These are phyloP conservation scores for Schwanniomyces etchellsii DNA, from an alignment of 1,139 yeast species.

Conservation along the genomic window DNA sequence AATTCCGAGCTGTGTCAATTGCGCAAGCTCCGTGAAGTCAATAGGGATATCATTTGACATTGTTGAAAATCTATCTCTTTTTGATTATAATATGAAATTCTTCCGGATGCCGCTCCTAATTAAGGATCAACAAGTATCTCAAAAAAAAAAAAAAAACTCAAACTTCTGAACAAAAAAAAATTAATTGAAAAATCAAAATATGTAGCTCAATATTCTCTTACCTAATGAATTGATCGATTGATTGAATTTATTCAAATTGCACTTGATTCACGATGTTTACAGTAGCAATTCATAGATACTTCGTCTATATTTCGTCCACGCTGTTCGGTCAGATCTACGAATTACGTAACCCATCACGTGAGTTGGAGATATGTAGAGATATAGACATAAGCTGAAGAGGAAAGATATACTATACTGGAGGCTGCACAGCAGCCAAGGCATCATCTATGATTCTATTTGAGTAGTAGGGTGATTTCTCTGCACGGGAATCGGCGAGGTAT, in stretches of 20 bases:
- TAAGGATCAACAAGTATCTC: constrained; percentile 1
- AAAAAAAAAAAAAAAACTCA: constrained; percentile 4
- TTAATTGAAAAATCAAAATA: too few relatives aligned
- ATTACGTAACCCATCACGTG: too few relatives aligned
- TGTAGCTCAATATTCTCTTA: background rate
- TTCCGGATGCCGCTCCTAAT: background rate
- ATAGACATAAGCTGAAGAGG: background rate
- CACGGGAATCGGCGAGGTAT: constrained; percentile 19
- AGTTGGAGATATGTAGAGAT: background rate
- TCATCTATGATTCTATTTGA: constrained; percentile 36
- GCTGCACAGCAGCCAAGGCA: constrained; percentile 27
- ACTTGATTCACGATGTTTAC: background rate
- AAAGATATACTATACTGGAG: constrained; percentile 26
- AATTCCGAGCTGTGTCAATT: constrained; percentile 78
- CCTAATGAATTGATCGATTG: background rate
- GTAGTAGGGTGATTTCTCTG: constrained; percentile 21
- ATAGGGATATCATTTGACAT: constrained; percentile 72
- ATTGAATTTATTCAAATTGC: background rate
- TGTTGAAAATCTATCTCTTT: constrained; percentile 4
- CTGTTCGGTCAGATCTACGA: too few relatives aligned
- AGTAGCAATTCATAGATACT: background rate
- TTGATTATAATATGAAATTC: constrained; percentile 1
- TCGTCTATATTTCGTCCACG: constrained; percentile 1
- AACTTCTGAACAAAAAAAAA: constrained; percentile 4
- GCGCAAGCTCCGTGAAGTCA: constrained; percentile 92